Evolutionary conservation across 768 basidiomycete species (phyloP).

Genomic region (Boletellus sp.): DNA sequence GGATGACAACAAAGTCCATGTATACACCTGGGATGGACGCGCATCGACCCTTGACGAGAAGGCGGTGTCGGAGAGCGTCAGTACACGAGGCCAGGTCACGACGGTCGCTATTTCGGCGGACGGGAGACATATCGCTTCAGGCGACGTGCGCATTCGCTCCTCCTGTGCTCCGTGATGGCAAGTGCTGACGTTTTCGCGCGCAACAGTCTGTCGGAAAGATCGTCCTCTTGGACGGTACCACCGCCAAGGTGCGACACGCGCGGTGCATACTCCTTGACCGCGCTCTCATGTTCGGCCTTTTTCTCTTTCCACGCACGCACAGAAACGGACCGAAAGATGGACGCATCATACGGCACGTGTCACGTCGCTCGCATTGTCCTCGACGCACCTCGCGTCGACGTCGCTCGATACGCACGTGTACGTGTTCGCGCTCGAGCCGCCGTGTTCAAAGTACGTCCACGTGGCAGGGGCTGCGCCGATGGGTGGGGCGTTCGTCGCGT

Average conservation of each 20-base stretch:
- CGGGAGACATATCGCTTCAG: conserved; percentile 69
- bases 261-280: no score
- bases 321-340: conserved; percentile 78
- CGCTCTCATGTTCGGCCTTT: no score
- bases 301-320: not conserved
- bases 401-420: conserved; percentile 94
- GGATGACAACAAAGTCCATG: conserved; percentile 70
- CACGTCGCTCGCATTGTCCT: conserved; percentile 49
- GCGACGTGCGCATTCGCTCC: conserved; percentile 60
- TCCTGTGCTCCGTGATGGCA: not conserved
- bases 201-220: conserved; percentile 77
- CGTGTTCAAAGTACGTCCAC: conserved; percentile 62
- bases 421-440: conserved; percentile 73
- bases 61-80: conserved; percentile 61
- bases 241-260: conserved; percentile 42
- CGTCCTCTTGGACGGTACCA: conserved; percentile 66
- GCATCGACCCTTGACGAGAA: conserved; percentile 45
- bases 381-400: conserved; percentile 74
- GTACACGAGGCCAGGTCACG: conserved; percentile 53
- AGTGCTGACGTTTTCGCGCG: not conserved
- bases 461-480: conserved; percentile 86
- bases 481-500: conserved; percentile 78
- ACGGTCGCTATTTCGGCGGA: conserved; percentile 79
- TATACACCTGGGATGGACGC: conserved; percentile 72
- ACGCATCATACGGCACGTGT: conserved; percentile 82